phyloP scores from a whole-genome alignment of 2,329 filamentous ascomycete genomes.

The Trichoderma sp. region DNA sequence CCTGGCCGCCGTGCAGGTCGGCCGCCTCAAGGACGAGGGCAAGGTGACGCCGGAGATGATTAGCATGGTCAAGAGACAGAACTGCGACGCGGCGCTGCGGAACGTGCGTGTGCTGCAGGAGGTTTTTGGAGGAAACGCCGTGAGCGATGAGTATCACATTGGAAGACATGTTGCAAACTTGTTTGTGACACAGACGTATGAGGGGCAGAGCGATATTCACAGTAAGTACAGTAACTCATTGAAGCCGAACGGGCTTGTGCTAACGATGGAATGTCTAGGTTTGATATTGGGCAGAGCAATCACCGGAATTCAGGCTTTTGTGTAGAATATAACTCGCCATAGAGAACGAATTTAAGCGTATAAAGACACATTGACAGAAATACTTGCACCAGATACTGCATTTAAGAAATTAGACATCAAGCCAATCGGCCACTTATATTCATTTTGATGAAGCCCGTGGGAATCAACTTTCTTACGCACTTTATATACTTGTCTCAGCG shows the following conservation, averaged over 20 bases:
- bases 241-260: slow-evolving; percentile 16
- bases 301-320: slow-evolving; percentile 78
- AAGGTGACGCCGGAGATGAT: slow-evolving; percentile 94
- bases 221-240: slow-evolving; percentile 63
- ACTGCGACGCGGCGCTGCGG: slow-evolving; percentile 85
- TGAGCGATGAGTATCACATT: slow-evolving; percentile 95
- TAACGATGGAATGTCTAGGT: slow-evolving; percentile 50
- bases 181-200: slow-evolving; percentile 97
- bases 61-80: slow-evolving; percentile 93
- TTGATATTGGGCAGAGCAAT: slow-evolving; percentile 69
- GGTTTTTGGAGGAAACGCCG: slow-evolving; percentile 96
- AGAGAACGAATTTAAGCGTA: background rate
- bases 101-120: slow-evolving; percentile 85
- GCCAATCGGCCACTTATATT: background rate
- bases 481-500: background rate
- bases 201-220: slow-evolving; percentile 98
- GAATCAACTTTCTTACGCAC: background rate
- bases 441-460: background rate
- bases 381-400: background rate
- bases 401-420: background rate
- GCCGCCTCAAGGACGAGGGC: slow-evolving; percentile 87
- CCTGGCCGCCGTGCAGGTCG: slow-evolving; percentile 88
- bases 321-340: slow-evolving; percentile 41
- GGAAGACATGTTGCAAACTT: slow-evolving; percentile 93
- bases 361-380: background rate